phyloP scores from a whole-genome alignment of 2,329 filamentous ascomycete genomes.

The Biscogniauxia sp. region DNA sequence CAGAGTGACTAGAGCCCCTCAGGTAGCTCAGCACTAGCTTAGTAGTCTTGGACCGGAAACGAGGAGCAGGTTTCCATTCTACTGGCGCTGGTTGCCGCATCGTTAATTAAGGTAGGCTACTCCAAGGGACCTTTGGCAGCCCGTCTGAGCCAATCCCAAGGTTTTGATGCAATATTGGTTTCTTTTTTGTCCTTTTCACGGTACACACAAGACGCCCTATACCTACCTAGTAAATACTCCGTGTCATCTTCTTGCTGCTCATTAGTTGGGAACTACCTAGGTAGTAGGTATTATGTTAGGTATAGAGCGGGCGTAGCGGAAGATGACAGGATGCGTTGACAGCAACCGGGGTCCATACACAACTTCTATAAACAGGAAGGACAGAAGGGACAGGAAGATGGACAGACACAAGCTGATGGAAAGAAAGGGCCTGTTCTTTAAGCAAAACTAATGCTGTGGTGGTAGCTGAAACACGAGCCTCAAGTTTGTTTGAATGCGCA shows the following conservation, averaged over 20 bases:
- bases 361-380: no score
- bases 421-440: not conserved
- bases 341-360: no score
- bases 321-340: no score
- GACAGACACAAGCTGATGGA: not conserved
- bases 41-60: not conserved
- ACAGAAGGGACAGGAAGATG: no score
- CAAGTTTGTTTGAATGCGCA: not conserved
- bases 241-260: no score
- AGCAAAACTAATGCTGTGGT: not conserved
- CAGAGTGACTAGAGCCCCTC: not conserved
- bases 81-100: not conserved
- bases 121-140: not conserved
- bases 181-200: not conserved
- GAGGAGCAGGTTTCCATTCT: not conserved
- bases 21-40: not conserved
- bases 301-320: no score
- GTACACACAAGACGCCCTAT: not conserved
- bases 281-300: no score
- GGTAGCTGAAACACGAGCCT: not conserved
- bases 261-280: no score
- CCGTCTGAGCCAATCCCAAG: not conserved
- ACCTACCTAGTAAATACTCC: no score
- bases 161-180: not conserved
- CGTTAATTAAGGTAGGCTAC: not conserved